phyloP scores from a whole-genome alignment of 139 green algal genomes.

The Mychonastes homosphaera region DNA sequence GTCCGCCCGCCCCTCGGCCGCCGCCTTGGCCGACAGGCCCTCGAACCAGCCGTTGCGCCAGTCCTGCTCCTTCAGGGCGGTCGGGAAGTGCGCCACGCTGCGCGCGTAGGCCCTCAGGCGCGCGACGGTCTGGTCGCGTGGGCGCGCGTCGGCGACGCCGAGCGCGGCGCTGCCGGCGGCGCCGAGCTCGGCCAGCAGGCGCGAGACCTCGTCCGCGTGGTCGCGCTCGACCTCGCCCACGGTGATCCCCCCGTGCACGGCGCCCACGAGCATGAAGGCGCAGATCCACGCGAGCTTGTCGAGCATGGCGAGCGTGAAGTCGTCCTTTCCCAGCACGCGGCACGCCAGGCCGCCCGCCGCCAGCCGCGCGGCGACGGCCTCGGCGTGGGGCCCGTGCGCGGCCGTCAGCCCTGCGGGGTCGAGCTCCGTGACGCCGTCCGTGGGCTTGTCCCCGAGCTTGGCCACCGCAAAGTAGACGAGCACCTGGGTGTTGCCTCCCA shows the following conservation, averaged over 20 bases:
- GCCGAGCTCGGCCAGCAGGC: slow-evolving; percentile 78
- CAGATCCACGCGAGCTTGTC: slow-evolving; percentile 99
- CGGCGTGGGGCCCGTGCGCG: slow-evolving; percentile 58
- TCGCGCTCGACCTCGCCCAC: slow-evolving; percentile 80
- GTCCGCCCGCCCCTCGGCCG: slow-evolving; percentile 54
- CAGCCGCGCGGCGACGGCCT: slow-evolving; percentile 66
- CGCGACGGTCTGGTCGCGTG: slow-evolving; percentile 40
- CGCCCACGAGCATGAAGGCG: slow-evolving; percentile 91
- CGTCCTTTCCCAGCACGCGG: slow-evolving; percentile 62
- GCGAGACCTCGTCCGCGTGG: slow-evolving; percentile 52
- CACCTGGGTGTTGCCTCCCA: slow-evolving; percentile 84
- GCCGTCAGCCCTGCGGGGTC: slow-evolving; percentile 94
- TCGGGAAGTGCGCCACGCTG: slow-evolving; percentile 91
- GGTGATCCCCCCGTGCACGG: slow-evolving; percentile 52
- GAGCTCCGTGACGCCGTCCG: slow-evolving; percentile 85
- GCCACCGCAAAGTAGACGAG: slow-evolving; percentile 98
- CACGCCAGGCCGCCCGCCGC: slow-evolving; percentile 68
- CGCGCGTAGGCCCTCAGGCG: slow-evolving; percentile 78
- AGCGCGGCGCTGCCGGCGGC: slow-evolving; percentile 47
- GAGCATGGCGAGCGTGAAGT: slow-evolving; percentile 80
- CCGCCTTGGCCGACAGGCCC: slow-evolving; percentile 40
- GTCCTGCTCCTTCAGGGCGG: slow-evolving; percentile 94
- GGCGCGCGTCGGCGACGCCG: slow-evolving; percentile 45
- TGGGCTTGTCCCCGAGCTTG: slow-evolving; percentile 79
- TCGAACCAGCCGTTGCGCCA: slow-evolving; percentile 98